Conservation (phyloP, 352 stramenopile species). For the Phytophthora constricta region DNA sequence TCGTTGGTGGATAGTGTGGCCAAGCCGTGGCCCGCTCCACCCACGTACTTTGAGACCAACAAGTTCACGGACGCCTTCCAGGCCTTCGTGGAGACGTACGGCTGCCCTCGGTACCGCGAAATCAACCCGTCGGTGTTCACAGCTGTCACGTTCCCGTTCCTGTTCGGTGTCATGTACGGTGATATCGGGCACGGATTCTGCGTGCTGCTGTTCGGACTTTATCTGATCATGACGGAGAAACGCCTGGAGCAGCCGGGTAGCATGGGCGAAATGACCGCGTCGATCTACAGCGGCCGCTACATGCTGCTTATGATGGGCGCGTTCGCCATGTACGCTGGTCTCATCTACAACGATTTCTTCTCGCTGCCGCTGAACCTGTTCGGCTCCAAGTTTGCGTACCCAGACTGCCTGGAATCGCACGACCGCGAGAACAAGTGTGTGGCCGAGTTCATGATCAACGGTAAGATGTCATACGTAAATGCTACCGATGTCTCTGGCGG, state of each 20-base stretch:
- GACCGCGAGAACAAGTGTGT: constrained; percentile 65
- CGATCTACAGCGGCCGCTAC: constrained; percentile 95
- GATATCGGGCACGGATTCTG: constrained; percentile 98
- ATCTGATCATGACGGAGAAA: constrained; percentile 95
- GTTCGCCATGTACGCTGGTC: constrained; percentile 97
- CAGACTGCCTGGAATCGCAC: constrained; percentile 72
- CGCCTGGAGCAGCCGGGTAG: constrained; percentile 71
- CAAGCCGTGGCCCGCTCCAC: constrained; percentile 96
- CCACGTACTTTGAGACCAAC: constrained; percentile 99
- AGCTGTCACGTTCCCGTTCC: constrained; percentile 99
- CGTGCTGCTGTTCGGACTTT: constrained; percentile 94
- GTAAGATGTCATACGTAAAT: constrained; percentile 75
- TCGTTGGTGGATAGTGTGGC: constrained; percentile 93
- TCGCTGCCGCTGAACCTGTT: constrained; percentile 98
- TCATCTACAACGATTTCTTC: constrained; percentile 99
- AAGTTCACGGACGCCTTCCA: constrained; percentile 99
- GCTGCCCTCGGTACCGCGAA: constrained; percentile 98
- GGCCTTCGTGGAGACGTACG: constrained; percentile 99
- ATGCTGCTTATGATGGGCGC: constrained; percentile 99
- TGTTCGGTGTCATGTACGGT: constrained; percentile 99
- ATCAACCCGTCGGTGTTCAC: constrained; percentile 99
- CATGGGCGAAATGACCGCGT: constrained; percentile 92
- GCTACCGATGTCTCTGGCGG: constrained; percentile 77
- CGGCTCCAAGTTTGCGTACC: constrained; percentile 94
- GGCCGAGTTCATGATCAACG: constrained; percentile 79